A percentile compares a stretch with the other conserved stretches of the same genome.
These are phyloP conservation scores for Suillus alpinus DNA, from an alignment of 768 basidiomycete genomes.

Conservation along the genomic window DNA sequence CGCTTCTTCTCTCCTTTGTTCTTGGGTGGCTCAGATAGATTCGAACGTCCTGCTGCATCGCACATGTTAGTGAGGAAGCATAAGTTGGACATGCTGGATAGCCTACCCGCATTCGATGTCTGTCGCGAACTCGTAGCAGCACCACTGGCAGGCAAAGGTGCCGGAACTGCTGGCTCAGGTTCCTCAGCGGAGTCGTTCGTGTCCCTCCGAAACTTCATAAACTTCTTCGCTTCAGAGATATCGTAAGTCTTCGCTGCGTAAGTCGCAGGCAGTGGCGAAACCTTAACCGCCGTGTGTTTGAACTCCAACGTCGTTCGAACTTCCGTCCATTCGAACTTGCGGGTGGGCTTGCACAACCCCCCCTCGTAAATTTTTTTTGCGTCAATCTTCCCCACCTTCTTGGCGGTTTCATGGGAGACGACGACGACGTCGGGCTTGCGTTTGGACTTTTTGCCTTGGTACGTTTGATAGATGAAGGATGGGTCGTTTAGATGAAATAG, in stretches of 20 bases:
- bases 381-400: not conserved
- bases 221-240: not conserved
- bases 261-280: not conserved
- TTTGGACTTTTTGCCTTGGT: not conserved
- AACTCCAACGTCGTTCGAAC: conserved; percentile 1
- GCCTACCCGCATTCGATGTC: not conserved
- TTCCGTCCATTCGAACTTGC: not conserved
- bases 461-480: not conserved
- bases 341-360: not conserved
- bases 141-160: not conserved
- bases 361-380: not conserved
- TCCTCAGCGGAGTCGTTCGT: not conserved
- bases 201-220: not conserved
- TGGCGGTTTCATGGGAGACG: not conserved
- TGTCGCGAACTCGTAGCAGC: not conserved
- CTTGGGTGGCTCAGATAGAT: not conserved
- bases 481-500: not conserved
- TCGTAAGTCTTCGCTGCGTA: not conserved
- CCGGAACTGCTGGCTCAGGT: not conserved
- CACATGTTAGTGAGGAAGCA: not conserved
- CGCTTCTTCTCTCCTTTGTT: not conserved
- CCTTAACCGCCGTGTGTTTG: not conserved
- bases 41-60: not conserved
- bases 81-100: not conserved
- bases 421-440: not conserved